A percentile compares a stretch with the other conserved stretches of the same genome.
Evolutionary conservation across 208 protist species (phyloP).

Genomic region (Herpetomonas muscarum): DNA sequence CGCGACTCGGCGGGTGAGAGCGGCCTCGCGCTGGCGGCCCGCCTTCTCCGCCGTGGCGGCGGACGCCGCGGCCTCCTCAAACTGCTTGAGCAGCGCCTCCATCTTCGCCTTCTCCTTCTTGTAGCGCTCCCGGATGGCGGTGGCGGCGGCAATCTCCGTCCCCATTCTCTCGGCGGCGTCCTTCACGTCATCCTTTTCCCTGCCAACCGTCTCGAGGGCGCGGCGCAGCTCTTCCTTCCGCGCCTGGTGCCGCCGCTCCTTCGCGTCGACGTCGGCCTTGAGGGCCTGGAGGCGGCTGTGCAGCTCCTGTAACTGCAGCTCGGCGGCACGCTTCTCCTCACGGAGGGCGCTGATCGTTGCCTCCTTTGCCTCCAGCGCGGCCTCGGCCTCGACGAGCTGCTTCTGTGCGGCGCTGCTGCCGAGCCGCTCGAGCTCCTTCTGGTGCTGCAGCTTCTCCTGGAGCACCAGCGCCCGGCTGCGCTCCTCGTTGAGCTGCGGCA

Average conservation of each 20-base stretch:
- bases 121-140: constrained; percentile 42
- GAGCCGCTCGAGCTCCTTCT: constrained; percentile 24
- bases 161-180: constrained; percentile 21
- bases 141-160: constrained; percentile 30
- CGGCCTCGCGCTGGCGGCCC: constrained; percentile 26
- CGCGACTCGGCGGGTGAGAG: constrained; percentile 18
- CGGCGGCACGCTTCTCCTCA: constrained; percentile 11
- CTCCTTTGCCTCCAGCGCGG: constrained; percentile 13
- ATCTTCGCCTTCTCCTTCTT: constrained; percentile 60
- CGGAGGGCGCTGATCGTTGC: constrained; percentile 14
- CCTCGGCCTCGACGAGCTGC: constrained; percentile 12
- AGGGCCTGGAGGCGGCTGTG: constrained; percentile 34
- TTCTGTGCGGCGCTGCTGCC: constrained; percentile 9
- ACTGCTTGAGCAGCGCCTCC: constrained; percentile 39
- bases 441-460: constrained; percentile 45
- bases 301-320: constrained; percentile 33
- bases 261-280: constrained; percentile 16
- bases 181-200: constrained; percentile 15
- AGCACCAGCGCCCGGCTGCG: constrained; percentile 35
- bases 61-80: constrained; percentile 31
- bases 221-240: constrained; percentile 19
- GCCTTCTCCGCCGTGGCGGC: constrained; percentile 38
- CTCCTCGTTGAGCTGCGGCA: constrained; percentile 43
- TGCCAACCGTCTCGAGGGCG: constrained; percentile 15
- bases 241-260: constrained; percentile 21